Evolutionary conservation across 129 eudicot genomes (phyloP).

Genomic region (Saposhnikovia divaricata): DNA sequence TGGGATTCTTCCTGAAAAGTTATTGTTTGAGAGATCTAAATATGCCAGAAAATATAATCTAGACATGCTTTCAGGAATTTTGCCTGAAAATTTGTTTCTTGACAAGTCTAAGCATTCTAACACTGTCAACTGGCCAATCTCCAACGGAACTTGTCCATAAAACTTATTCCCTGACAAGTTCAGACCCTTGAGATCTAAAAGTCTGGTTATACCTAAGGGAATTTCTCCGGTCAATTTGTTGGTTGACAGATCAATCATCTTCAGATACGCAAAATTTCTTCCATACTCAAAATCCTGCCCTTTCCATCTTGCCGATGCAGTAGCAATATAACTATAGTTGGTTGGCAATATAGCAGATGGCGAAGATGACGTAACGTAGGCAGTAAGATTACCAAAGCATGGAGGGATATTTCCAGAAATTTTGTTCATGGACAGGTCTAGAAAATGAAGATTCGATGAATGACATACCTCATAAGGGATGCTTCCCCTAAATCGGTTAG

Average conservation of each 20-base stretch:
- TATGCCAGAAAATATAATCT: neutral
- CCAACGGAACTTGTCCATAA: no score
- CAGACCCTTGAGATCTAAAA: neutral
- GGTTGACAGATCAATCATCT: slow-evolving; percentile 16
- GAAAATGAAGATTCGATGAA: neutral
- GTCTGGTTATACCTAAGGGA: neutral
- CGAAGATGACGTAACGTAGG: neutral
- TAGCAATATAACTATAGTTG: neutral
- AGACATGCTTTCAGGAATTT: neutral
- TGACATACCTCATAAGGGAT: slow-evolving; percentile 22
- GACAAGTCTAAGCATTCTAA: no score
- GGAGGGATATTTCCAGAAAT: slow-evolving; percentile 13
- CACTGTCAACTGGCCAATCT: no score
- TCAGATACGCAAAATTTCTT: neutral
- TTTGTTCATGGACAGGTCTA: slow-evolving; percentile 17
- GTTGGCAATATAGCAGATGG: no score
- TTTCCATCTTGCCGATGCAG: neutral
- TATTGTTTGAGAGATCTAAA: neutral
- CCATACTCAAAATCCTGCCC: neutral
- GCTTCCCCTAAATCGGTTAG: slow-evolving; percentile 16
- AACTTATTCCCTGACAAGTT: neutral
- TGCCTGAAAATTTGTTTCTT: neutral
- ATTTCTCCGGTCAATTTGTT: slow-evolving; percentile 10
- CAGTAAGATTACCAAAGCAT: slow-evolving; percentile 8
- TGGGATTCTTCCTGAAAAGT: neutral